Evolutionary conservation across 345 rosid genomes (phyloP).

Genomic region (Hibiscus syriacus): DNA sequence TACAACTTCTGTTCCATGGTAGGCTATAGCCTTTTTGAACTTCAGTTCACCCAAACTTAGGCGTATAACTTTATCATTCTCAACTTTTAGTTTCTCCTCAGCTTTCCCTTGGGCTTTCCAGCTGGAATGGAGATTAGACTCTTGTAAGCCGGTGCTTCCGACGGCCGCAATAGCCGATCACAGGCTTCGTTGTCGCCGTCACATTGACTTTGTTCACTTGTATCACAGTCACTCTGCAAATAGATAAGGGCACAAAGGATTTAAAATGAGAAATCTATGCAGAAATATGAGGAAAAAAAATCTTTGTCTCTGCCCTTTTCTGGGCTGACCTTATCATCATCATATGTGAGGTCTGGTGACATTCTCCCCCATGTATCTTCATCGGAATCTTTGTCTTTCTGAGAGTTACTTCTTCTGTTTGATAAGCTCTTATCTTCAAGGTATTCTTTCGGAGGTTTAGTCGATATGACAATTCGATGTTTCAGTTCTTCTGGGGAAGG

Average conservation of each 20-base stretch:
- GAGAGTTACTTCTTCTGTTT: constrained; percentile 15
- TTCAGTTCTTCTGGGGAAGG: constrained; percentile 74
- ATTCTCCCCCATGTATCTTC: constrained; percentile 34
- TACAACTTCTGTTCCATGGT: constrained; percentile 45
- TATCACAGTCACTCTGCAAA: constrained; percentile 38
- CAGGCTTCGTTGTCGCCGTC: constrained; percentile 26
- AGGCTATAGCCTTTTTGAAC: constrained; percentile 46
- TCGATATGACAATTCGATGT: constrained; percentile 49
- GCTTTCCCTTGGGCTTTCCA: constrained; percentile 45
- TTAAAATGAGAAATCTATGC: not conserved
- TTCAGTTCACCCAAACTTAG: constrained; percentile 60
- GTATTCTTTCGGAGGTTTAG: constrained; percentile 52
- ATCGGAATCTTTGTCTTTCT: constrained; percentile 32
- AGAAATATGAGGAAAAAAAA: not conserved
- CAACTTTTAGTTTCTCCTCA: constrained; percentile 43
- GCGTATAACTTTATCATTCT: constrained; percentile 45
- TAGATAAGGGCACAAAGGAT: not conserved
- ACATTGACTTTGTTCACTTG: constrained; percentile 19
- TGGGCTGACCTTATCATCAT: constrained; percentile 20
- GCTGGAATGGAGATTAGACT: constrained; percentile 52
- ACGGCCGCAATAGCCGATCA: constrained; percentile 21
- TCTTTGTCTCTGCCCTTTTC: too few species aligned
- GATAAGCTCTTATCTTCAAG: constrained; percentile 18
- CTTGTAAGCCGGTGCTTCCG: constrained; percentile 35
- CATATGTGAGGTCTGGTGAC: constrained; percentile 19